phyloP scores from a whole-genome alignment of 306 rosid genomes.

The Hippophae rhamnoides region DNA sequence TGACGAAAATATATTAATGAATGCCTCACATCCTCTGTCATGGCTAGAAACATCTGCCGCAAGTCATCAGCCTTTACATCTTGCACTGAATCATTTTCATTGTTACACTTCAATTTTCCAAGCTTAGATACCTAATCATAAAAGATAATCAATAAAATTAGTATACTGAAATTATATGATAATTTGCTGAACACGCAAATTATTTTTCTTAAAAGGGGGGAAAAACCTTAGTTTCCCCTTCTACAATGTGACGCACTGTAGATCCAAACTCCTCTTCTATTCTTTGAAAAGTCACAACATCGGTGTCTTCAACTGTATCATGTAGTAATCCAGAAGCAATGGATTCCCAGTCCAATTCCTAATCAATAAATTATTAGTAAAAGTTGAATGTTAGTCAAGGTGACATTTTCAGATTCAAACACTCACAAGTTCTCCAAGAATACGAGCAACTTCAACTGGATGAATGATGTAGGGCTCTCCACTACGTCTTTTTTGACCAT shows the following conservation, averaged over 20 bases:
- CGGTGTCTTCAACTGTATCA: constrained; percentile 95
- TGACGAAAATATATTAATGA: constrained; percentile 16
- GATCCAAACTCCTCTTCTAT: constrained; percentile 94
- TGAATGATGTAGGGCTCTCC: constrained; percentile 99
- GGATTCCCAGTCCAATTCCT: constrained; percentile 99
- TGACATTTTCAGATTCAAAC: constrained; percentile 10
- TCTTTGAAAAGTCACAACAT: constrained; percentile 77
- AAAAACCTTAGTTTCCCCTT: constrained; percentile 96
- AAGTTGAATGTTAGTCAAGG: constrained; percentile 11
- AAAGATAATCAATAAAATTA: constrained; percentile 14
- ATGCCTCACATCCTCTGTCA: constrained; percentile 86
- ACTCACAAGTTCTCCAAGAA: constrained; percentile 92
- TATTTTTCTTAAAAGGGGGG: background rate
- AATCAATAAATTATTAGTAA: constrained; percentile 5
- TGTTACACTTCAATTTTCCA: constrained; percentile 86
- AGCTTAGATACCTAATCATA: constrained; percentile 76
- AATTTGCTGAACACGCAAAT: too few species aligned
- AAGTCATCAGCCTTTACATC: constrained; percentile 98
- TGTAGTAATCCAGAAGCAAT: constrained; percentile 95
- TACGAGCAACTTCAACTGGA: constrained; percentile 99
- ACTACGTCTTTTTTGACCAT: constrained; percentile 97
- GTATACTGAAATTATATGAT: constrained; percentile 12
- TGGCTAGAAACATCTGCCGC: constrained; percentile 95
- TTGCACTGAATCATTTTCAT: constrained; percentile 63
- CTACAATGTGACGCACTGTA: constrained; percentile 84